Conservation (phyloP, 306 rosid species). For the Mimosa pudica region DNA sequence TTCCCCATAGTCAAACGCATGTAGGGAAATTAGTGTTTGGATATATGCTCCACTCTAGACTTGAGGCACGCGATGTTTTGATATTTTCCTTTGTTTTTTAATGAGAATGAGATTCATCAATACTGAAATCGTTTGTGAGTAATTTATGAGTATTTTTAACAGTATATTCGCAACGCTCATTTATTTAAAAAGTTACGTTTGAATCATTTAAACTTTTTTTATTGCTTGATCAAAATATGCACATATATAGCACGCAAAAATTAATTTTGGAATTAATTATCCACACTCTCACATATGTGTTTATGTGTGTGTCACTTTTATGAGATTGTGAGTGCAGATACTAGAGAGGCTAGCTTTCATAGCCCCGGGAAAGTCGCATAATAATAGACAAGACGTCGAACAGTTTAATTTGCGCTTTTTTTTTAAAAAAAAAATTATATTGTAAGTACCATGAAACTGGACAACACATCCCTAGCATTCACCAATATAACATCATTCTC, state of each 20-base stretch:
- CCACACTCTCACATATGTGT: too few species aligned
- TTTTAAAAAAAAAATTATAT: too few species aligned
- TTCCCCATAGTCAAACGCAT: conserved; percentile 3
- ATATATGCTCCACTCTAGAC: not conserved
- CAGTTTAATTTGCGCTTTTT: not conserved
- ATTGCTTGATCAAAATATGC: too few species aligned
- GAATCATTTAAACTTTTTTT: too few species aligned
- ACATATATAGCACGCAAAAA: too few species aligned
- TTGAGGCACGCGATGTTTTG: not conserved
- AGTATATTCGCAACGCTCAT: too few species aligned
- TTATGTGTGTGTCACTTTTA: too few species aligned
- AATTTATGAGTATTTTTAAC: too few species aligned
- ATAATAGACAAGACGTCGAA: not conserved
- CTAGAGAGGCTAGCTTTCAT: not conserved
- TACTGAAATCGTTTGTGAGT: too few species aligned
- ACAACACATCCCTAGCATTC: not conserved
- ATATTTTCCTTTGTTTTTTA: too few species aligned
- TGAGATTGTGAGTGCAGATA: not conserved
- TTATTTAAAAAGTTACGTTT: too few species aligned
- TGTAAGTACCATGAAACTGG: not conserved
- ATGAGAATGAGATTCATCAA: not conserved
- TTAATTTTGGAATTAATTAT: too few species aligned
- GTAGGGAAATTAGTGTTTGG: not conserved
- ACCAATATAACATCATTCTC: not conserved
- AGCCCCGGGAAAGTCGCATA: conserved; percentile 11